These are phyloP conservation scores for Clavispora carvajalis DNA, from an alignment of 805 yeast genomes.

Conservation along the genomic window DNA sequence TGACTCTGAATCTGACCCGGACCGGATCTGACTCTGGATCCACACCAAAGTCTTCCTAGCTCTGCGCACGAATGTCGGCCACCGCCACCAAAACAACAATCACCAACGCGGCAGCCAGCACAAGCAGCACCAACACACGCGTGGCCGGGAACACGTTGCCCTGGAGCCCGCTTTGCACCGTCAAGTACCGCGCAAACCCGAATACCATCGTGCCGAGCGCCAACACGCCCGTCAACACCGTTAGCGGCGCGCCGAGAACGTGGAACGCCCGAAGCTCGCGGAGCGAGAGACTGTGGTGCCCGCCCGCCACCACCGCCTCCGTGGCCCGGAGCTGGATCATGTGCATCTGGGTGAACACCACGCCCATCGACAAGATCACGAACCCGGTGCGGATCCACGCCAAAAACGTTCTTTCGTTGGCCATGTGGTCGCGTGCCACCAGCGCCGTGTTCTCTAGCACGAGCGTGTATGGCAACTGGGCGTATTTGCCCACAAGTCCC, in stretches of 20 bases:
- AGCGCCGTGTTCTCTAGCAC: slow-evolving; percentile 26
- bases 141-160: slow-evolving; percentile 10
- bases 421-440: slow-evolving; percentile 43
- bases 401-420: slow-evolving; percentile 58
- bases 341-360: slow-evolving; percentile 56
- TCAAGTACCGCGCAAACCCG: slow-evolving; percentile 8
- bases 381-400: slow-evolving; percentile 63
- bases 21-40: too few relatives aligned
- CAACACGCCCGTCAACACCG: slow-evolving; percentile 7
- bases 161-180: slow-evolving; percentile 9
- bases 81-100: slow-evolving; percentile 9
- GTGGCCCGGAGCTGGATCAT: slow-evolving; percentile 28
- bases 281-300: not conserved
- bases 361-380: slow-evolving; percentile 53
- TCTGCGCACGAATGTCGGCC: slow-evolving; percentile 5
- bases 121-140: slow-evolving; percentile 5
- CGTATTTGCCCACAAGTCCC: not conserved
- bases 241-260: slow-evolving; percentile 8
- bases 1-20: too few relatives aligned
- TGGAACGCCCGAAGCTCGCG: not conserved
- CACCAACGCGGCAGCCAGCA: slow-evolving; percentile 3
- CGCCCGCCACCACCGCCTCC: slow-evolving; percentile 3
- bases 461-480: slow-evolving; percentile 2
- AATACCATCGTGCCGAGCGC: slow-evolving; percentile 3
- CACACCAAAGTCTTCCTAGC: too few relatives aligned